Base-by-base conservation (phyloP, 345 rosid species). In the Melastoma malabathricum region DNA sequence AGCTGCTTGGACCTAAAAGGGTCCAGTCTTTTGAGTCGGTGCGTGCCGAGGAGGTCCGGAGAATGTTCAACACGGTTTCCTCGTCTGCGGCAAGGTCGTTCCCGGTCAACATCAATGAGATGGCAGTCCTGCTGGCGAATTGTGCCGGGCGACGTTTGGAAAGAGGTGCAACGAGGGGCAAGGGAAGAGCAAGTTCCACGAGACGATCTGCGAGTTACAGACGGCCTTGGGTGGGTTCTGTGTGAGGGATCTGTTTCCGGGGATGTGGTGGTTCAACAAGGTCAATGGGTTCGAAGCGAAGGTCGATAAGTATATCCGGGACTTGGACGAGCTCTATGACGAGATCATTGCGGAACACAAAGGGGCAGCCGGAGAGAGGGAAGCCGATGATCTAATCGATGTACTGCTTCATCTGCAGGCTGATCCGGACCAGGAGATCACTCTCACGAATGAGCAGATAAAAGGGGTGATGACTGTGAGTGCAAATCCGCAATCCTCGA, bases 201-300 rank as follows among this genome's bases (percentile, higher is more conserved):
- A 45, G 14, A 18, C 76, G 44, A 22, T 64, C 18, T 23, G 29
- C 12, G 69, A 72, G 18, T 43, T 31, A 4, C 78, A 72, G 15
- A 56, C 9, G 1, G 18, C 59, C 13, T 13, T 68, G 3, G 78
- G 74, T 10, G 56, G 52, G 44, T 55, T 71, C 17, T 57, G 51
- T 23, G 15, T 70, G 0, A 62, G 63, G 5, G 84, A 78, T 31
- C 55, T 44, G 53, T 65, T 78, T 39, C 78, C 80, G 2, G 57
- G 64, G 50, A 39, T 78, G 76, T 29, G 51, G 3, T 78, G 75
- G 78, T 1, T 72, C 16, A 58, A 66, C 22, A 69, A 54, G 52
- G 60, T 75, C 15, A 78, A 62, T 51, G 78, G 80, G n/a, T 1
- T 59, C 0, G 57, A 64, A 27, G 45, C 54, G 1, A 65, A 64